Conservation (phyloP, 345 rosid species). For the Chamaenerion angustifolium region DNA sequence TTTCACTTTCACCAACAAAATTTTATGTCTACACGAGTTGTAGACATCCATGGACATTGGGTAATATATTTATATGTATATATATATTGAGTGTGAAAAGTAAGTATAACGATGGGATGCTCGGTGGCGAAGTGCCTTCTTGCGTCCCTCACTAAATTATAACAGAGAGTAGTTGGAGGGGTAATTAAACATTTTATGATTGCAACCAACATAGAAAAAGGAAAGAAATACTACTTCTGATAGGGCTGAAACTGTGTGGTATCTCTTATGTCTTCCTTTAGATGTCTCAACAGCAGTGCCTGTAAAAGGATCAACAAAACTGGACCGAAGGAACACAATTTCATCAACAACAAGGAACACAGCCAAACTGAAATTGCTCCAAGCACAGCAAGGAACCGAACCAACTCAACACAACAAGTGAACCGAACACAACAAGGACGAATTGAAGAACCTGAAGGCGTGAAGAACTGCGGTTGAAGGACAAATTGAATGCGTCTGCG, state of each 20-base stretch:
- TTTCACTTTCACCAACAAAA: neutral
- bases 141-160: constrained; percentile 39
- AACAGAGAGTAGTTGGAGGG: neutral
- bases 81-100: neutral
- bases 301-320: constrained; percentile 11
- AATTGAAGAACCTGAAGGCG: too few species aligned
- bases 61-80: too few species aligned
- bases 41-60: too few species aligned
- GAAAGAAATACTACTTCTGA: constrained; percentile 37
- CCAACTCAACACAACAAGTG: too few species aligned
- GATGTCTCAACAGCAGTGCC: constrained; percentile 78
- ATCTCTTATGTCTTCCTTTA: constrained; percentile 68
- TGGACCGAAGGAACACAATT: too few species aligned
- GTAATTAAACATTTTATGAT: neutral
- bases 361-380: too few species aligned
- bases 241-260: constrained; percentile 70
- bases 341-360: too few species aligned
- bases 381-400: too few species aligned
- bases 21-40: too few species aligned
- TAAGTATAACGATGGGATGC: constrained; percentile 17
- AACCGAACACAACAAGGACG: too few species aligned
- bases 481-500: too few species aligned
- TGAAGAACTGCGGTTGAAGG: too few species aligned
- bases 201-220: neutral
- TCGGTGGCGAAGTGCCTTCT: constrained; percentile 67